A percentile compares a stretch with the other conserved stretches of the same genome.
These are phyloP conservation scores for Aspergillus hortae DNA, from an alignment of 2,329 filamentous ascomycete genomes.

Conservation along the genomic window DNA sequence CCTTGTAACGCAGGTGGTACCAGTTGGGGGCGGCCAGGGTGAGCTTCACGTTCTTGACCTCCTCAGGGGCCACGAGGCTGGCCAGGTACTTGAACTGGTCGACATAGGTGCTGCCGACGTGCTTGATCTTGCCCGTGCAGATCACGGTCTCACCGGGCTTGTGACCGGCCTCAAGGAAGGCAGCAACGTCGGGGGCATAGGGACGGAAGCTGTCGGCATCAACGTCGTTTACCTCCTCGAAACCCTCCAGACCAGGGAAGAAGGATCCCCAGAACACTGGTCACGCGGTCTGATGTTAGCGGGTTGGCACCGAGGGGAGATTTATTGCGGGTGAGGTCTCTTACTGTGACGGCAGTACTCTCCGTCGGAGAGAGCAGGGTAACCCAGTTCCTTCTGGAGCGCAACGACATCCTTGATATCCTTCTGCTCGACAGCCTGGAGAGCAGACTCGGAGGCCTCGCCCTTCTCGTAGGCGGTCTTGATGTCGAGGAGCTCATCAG, in stretches of 20 bases:
- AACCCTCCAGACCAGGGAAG: conserved; percentile 53
- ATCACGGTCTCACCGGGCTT: conserved; percentile 57
- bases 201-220: conserved; percentile 52
- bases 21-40: conserved; percentile 65
- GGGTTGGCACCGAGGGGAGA: too few species aligned
- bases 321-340: not conserved
- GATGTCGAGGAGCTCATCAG: conserved; percentile 58
- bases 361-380: conserved; percentile 64
- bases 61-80: conserved; percentile 55
- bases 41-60: conserved; percentile 65
- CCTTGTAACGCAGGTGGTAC: conserved; percentile 63
- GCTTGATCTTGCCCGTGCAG: conserved; percentile 56
- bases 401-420: conserved; percentile 64
- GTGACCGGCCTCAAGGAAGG: conserved; percentile 56
- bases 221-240: conserved; percentile 50
- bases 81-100: conserved; percentile 61
- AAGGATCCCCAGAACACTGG: conserved; percentile 57
- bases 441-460: conserved; percentile 51
- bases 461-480: conserved; percentile 57
- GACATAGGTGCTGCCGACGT: conserved; percentile 54
- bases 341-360: conserved; percentile 57
- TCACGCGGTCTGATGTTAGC: not conserved
- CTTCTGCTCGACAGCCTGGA: conserved; percentile 61
- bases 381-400: conserved; percentile 60
- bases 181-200: conserved; percentile 60